phyloP scores from a whole-genome alignment of 306 rosid genomes.

The Gastrolobium bilobum region DNA sequence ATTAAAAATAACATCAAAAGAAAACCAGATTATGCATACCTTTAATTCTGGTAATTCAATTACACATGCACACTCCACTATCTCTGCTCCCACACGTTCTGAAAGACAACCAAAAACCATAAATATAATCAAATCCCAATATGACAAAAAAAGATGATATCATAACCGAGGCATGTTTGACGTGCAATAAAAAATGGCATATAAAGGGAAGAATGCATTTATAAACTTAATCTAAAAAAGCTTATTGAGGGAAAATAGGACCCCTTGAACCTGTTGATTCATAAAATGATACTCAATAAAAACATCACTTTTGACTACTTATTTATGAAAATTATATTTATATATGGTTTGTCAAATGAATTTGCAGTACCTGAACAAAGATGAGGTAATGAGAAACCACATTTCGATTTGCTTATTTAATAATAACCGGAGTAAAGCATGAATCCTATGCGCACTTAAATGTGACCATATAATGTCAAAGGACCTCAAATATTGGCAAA shows the following conservation, averaged over 20 bases:
- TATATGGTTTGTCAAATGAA: no score
- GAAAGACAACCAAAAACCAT: constrained; percentile 20
- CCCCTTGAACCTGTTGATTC: no score
- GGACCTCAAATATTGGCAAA: no score
- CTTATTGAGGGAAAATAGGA: not conserved
- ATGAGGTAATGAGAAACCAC: not conserved
- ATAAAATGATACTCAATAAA: no score
- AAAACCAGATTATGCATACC: constrained; percentile 39
- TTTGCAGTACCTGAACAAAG: no score
- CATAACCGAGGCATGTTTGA: not conserved
- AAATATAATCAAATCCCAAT: not conserved
- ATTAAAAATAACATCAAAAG: not conserved
- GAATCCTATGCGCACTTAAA: not conserved
- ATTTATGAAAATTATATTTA: no score
- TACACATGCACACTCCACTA: constrained; percentile 77
- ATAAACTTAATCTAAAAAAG: not conserved
- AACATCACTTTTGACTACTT: no score
- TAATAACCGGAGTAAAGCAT: not conserved
- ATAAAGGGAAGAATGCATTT: not conserved
- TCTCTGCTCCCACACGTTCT: constrained; percentile 82
- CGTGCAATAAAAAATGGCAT: not conserved
- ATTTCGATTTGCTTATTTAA: not conserved
- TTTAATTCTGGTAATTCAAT: constrained; percentile 75
- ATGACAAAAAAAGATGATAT: not conserved
- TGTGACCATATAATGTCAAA: no score